Percentiles rank a stretch among this genome's conserved stretches.
Conservation (phyloP, 2,329 filamentous ascomycete genomes). For the Verticillium klebahnii region DNA sequence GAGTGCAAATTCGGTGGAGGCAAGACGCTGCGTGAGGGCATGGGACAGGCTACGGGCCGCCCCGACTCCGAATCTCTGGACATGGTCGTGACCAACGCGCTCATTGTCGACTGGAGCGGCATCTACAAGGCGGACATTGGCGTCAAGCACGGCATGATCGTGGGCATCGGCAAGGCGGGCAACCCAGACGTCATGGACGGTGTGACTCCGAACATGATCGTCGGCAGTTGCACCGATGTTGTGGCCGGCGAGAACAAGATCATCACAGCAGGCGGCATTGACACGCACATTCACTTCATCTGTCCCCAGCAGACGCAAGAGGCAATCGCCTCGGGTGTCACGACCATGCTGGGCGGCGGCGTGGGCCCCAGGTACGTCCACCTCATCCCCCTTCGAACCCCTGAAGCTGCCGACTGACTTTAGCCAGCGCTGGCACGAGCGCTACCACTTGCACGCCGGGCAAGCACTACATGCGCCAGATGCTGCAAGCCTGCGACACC, state of each 20-base stretch:
- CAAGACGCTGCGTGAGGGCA: conserved; percentile 89
- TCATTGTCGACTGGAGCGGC: conserved; percentile 86
- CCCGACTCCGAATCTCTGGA: conserved; percentile 70
- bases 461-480: conserved; percentile 74
- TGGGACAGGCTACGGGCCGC: conserved; percentile 85
- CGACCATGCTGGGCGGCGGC: conserved; percentile 85
- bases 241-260: conserved; percentile 89
- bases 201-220: conserved; percentile 70
- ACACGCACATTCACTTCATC: conserved; percentile 91
- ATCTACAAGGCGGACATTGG: conserved; percentile 98
- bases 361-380: conserved; percentile 72
- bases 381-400: not conserved
- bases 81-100: conserved; percentile 81
- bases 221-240: conserved; percentile 87
- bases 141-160: conserved; percentile 81
- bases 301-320: conserved; percentile 89
- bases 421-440: conserved; percentile 69
- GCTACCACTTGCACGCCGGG: conserved; percentile 93
- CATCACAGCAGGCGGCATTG: conserved; percentile 83
- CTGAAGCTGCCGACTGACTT: conserved; percentile 12
- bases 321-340: conserved; percentile 78
- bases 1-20: conserved; percentile 95
- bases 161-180: conserved; percentile 87
- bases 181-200: conserved; percentile 98
- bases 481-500: conserved; percentile 81